Conservation (phyloP, 2,329 filamentous ascomycete genomes). For the Stagonosporopsis chrysanthemi region DNA sequence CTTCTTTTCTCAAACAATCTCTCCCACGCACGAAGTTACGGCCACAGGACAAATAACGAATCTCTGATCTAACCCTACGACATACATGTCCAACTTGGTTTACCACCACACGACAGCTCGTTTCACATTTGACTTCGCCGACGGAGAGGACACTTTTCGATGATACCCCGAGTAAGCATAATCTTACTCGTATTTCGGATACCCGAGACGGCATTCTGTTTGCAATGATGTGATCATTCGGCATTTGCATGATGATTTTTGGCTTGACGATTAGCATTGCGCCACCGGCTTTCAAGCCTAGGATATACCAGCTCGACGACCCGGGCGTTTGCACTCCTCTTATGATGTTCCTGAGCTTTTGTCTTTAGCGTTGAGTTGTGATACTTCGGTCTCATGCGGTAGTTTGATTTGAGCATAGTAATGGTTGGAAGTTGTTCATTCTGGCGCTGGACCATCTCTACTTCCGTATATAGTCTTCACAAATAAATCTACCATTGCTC, state of each 20-base stretch:
- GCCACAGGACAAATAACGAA: slow-evolving; percentile 30
- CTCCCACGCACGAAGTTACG: slow-evolving; percentile 32
- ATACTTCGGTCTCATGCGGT: background rate
- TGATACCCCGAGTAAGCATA: slow-evolving; percentile 42
- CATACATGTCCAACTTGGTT: slow-evolving; percentile 25
- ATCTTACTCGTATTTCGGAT: slow-evolving; percentile 29
- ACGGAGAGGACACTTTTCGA: slow-evolving; percentile 39
- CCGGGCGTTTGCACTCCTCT: slow-evolving; percentile 28
- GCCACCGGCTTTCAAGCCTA: slow-evolving; percentile 20
- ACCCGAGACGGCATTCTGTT: slow-evolving; percentile 22
- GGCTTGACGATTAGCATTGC: slow-evolving; percentile 20
- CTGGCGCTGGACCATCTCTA: background rate
- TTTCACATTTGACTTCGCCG: slow-evolving; percentile 26
- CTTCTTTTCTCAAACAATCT: slow-evolving; percentile 8
- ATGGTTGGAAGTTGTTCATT: slow-evolving; percentile 20
- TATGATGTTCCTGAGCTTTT: background rate
- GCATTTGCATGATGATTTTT: slow-evolving; percentile 19
- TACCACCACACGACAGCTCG: slow-evolving; percentile 23
- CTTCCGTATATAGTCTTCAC: slow-evolving; percentile 12
- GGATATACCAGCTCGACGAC: slow-evolving; percentile 40
- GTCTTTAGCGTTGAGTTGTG: slow-evolving; percentile 1
- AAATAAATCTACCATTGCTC: background rate
- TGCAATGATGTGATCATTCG: slow-evolving; percentile 23
- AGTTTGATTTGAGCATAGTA: slow-evolving; percentile 15
- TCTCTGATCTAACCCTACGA: slow-evolving; percentile 25